Conservation (phyloP, 169 alveolate genomes). For the Babesia gibsoni region DNA sequence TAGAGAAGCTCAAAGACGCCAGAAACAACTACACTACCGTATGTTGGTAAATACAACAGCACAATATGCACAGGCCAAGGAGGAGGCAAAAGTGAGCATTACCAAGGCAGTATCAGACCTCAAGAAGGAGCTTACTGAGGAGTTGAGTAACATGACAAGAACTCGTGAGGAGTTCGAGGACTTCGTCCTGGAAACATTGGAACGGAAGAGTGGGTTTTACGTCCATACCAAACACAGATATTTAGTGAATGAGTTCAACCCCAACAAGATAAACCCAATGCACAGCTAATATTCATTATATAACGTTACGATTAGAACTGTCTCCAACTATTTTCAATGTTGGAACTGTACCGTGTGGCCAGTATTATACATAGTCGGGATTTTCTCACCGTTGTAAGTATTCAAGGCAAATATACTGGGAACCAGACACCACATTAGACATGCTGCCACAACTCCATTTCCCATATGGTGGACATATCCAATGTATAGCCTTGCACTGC, state of each 20-base stretch:
- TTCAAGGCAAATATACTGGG: too few relatives aligned
- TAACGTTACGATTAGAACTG: too few relatives aligned
- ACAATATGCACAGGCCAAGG: not conserved
- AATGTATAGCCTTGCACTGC: too few relatives aligned
- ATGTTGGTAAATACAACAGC: not conserved
- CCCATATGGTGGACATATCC: too few relatives aligned
- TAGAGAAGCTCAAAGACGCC: conserved; percentile 2
- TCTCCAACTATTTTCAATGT: too few relatives aligned
- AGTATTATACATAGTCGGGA: too few relatives aligned
- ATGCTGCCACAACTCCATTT: too few relatives aligned
- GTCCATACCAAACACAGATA: not conserved
- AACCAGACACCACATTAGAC: too few relatives aligned
- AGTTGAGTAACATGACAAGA: conserved; percentile 10
- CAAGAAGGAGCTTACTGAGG: not conserved
- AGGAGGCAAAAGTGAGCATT: not conserved
- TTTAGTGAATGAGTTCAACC: conserved; percentile 34
- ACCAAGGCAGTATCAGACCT: conserved; percentile 5
- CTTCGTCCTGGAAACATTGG: conserved; percentile 33
- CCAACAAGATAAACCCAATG: not conserved
- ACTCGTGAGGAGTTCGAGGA: conserved; percentile 54
- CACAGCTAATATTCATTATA: too few relatives aligned
- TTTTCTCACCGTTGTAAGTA: too few relatives aligned
- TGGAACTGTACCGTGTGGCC: too few relatives aligned
- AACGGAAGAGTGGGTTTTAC: conserved; percentile 22
- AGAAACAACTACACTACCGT: conserved; percentile 2